phyloP scores from a whole-genome alignment of 257 asterid species.

The Fraxinus pennsylvanica region DNA sequence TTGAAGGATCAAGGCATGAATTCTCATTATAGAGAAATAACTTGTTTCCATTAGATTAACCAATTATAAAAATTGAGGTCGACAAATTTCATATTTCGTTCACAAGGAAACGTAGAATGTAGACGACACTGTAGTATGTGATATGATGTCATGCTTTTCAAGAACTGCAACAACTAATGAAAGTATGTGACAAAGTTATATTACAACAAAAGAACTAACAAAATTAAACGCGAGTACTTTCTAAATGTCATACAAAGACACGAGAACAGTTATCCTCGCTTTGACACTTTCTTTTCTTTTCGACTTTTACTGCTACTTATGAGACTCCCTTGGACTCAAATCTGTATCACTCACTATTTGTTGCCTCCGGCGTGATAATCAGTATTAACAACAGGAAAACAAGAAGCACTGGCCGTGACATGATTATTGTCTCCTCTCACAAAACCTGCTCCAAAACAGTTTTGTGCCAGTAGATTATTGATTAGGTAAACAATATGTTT shows the following conservation, averaged over 20 bases:
- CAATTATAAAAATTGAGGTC: too few species aligned
- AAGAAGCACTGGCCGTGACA: constrained; percentile 80
- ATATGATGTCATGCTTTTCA: too few species aligned
- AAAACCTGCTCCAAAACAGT: constrained; percentile 36
- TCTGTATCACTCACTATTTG: constrained; percentile 63
- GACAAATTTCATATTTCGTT: too few species aligned
- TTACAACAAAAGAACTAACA: background rate
- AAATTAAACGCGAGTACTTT: background rate
- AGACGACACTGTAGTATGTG: too few species aligned
- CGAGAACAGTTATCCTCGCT: constrained; percentile 58
- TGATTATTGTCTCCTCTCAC: constrained; percentile 43
- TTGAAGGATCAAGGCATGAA: too few species aligned
- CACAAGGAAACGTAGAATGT: too few species aligned
- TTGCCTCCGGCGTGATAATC: constrained; percentile 76
- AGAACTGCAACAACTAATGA: too few species aligned
- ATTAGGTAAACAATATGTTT: too few species aligned
- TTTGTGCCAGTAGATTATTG: too few species aligned
- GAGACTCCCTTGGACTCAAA: constrained; percentile 53
- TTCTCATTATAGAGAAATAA: too few species aligned
- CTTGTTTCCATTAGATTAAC: too few species aligned
- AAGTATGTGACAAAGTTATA: background rate
- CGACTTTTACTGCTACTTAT: constrained; percentile 60
- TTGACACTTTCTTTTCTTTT: constrained; percentile 72
- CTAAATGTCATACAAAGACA: background rate
- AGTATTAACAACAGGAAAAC: constrained; percentile 67